Base-by-base conservation (phyloP, 2,329 filamentous ascomycete genomes). In the Akanthomyces dipterigenus region DNA sequence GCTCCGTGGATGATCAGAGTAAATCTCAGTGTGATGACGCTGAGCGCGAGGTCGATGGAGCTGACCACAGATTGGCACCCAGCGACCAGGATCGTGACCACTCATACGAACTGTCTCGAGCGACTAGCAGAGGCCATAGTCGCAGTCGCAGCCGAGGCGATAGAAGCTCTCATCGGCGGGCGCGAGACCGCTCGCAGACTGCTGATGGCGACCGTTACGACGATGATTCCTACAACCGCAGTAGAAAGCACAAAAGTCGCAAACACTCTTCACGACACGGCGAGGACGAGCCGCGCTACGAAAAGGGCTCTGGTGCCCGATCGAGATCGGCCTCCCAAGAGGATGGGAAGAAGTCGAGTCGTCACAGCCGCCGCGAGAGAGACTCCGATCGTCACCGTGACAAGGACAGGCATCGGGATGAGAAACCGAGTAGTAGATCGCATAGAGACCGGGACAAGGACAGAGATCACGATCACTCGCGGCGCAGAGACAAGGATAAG, bases 301-400 rank as follows among this genome's bases (percentile, higher is more conserved):
- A 73, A 65, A 75, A 78, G 53, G 77, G 78, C 65, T 69, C 79
- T 65, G 75, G 77, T 14, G 81, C 85, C 53, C 81, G 82, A 55
- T 86, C 87, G 0, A 81, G 88, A 62, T 90, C 88, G 5, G 80
- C 80, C 5, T 91, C 89, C 2, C 83, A 82, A 1, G 83, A 85
- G 14, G 80, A 81, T 11, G 80, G 80, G 42, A 84, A 81, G 65
- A 75, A 80, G 59, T 81, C 83, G 7, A 79, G 80, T 54, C 83
- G 86, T 67, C 83, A 85, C 64, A 86, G 85, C 66, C 86, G 83
- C 56, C 81, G 80, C 65, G 84, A 88, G 46, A 78, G 79, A 62
- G 78, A 77, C 61, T 72, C 72, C 34, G 73, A 75, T 40, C 71
- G 72, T 48, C 75, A 76, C 24, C 74, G 68, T 67, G 76, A 74